Evolutionary conservation across 2,329 filamentous ascomycete species (phyloP).

Genomic region (Colletotrichum euphorbiae): DNA sequence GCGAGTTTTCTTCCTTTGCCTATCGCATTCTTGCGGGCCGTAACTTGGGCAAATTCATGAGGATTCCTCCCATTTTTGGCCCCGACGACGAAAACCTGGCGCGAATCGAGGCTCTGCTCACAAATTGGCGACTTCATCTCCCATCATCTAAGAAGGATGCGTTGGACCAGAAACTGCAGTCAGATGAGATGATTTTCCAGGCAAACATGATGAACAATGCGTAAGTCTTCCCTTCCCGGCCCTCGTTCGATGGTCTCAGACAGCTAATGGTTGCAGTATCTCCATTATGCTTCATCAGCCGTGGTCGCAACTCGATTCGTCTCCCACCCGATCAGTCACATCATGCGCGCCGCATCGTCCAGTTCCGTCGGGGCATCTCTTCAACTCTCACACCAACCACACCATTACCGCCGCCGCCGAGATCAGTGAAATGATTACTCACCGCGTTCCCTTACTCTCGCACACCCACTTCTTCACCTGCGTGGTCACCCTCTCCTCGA

Average conservation of each 20-base stretch:
- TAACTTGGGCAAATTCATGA: slow-evolving; percentile 82
- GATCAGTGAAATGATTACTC: slow-evolving; percentile 79
- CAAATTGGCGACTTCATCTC: slow-evolving; percentile 84
- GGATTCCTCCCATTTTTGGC: slow-evolving; percentile 62
- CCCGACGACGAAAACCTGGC: slow-evolving; percentile 65
- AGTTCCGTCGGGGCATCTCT: slow-evolving; percentile 61
- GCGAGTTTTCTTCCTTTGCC: slow-evolving; percentile 83
- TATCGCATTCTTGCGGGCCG: slow-evolving; percentile 86
- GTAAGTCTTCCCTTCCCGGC: slow-evolving; percentile 49
- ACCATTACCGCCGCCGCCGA: slow-evolving; percentile 83
- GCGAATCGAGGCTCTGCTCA: slow-evolving; percentile 64
- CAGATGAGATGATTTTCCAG: slow-evolving; percentile 94
- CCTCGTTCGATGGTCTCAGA: background rate
- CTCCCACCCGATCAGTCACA: slow-evolving; percentile 67
- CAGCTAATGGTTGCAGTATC: slow-evolving; percentile 52
- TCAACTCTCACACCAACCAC: slow-evolving; percentile 80
- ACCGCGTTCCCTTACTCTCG: slow-evolving; percentile 76
- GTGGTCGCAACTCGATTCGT: slow-evolving; percentile 78
- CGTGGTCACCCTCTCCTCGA: slow-evolving; percentile 80
- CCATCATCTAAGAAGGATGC: slow-evolving; percentile 78
- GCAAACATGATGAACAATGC: slow-evolving; percentile 81
- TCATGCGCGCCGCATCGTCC: slow-evolving; percentile 73
- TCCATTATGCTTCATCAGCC: slow-evolving; percentile 84
- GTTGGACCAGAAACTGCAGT: slow-evolving; percentile 74
- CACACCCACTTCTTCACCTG: slow-evolving; percentile 90